A percentile compares a stretch with the other conserved stretches of the same genome.
Evolutionary conservation across 139 green algal genomes (phyloP).

Genomic region (Coelastrella sp.): DNA sequence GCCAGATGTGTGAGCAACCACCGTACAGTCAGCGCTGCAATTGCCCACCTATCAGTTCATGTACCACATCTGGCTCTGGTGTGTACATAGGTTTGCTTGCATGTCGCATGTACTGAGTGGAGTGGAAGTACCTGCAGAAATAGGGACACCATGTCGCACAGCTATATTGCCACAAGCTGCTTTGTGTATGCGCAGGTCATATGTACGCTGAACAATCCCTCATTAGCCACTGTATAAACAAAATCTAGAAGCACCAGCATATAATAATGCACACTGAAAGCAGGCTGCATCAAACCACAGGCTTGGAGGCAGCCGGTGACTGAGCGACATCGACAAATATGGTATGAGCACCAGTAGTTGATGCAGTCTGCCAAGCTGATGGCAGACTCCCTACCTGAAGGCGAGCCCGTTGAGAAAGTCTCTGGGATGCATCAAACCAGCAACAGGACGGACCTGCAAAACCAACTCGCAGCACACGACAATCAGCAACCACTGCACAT

Average conservation of each 20-base stretch:
- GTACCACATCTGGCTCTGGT: slow-evolving; percentile 92
- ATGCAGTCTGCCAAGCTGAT: not conserved
- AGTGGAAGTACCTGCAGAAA: slow-evolving; percentile 45
- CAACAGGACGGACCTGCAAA: slow-evolving; percentile 86
- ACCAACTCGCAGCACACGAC: too few species aligned
- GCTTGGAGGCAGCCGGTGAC: not conserved
- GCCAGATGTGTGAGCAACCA: too few species aligned
- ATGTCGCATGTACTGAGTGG: slow-evolving; percentile 85
- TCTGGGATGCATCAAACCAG: slow-evolving; percentile 91
- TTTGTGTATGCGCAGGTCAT: not conserved
- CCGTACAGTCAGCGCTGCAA: too few species aligned
- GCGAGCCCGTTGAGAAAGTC: slow-evolving; percentile 96
- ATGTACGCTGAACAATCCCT: too few species aligned
- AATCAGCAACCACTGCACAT: too few species aligned
- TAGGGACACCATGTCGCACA: not conserved
- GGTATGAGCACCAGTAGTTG: not conserved
- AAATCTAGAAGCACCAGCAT: too few species aligned
- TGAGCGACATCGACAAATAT: not conserved
- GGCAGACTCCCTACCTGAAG: slow-evolving; percentile 72
- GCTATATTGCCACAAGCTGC: not conserved
- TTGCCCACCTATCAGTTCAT: slow-evolving; percentile 75
- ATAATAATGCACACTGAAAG: too few species aligned
- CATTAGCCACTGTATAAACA: too few species aligned
- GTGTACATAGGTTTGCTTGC: slow-evolving; percentile 87
- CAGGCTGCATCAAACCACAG: too few species aligned